phyloP scores from a whole-genome alignment of 2,329 filamentous ascomycete genomes.

The Arachnopeziza araneosa region DNA sequence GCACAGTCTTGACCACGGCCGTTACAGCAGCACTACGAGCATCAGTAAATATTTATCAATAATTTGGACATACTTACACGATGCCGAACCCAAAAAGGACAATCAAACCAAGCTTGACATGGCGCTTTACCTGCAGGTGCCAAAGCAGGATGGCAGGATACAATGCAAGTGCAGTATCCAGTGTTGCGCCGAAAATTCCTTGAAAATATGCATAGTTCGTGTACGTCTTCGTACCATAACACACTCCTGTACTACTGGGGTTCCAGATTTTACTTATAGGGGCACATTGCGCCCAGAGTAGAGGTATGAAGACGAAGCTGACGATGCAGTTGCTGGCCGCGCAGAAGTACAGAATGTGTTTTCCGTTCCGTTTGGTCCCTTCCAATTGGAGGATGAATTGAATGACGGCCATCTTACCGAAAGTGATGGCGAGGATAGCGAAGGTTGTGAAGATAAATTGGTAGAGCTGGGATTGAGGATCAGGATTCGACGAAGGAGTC shows the following conservation, averaged over 20 bases:
- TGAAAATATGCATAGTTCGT: constrained; percentile 10
- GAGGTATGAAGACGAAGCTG: constrained; percentile 11
- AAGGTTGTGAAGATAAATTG: constrained; percentile 13
- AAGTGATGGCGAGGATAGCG: constrained; percentile 8
- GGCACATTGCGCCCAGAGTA: constrained; percentile 11
- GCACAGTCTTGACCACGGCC: constrained; percentile 10
- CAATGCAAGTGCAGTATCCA: constrained; percentile 11
- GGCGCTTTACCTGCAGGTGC: constrained; percentile 11
- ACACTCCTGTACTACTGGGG: constrained; percentile 6
- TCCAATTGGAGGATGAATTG: constrained; percentile 14
- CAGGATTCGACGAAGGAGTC: constrained; percentile 7
- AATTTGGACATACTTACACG: constrained; percentile 10
- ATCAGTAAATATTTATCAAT: constrained; percentile 6
- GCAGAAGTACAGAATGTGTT: constrained; percentile 10
- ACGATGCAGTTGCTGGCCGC: constrained; percentile 10
- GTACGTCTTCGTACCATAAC: constrained; percentile 7
- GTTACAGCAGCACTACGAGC: constrained; percentile 10
- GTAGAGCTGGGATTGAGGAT: constrained; percentile 11
- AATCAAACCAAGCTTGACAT: constrained; percentile 12
- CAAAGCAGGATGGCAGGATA: constrained; percentile 12
- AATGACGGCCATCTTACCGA: constrained; percentile 13
- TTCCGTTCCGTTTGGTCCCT: constrained; percentile 10
- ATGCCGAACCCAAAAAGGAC: constrained; percentile 9
- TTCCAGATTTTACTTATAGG: constrained; percentile 10
- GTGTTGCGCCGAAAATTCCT: constrained; percentile 11